Conservation (phyloP, 768 basidiomycete species). For the Lentinula raphanica region DNA sequence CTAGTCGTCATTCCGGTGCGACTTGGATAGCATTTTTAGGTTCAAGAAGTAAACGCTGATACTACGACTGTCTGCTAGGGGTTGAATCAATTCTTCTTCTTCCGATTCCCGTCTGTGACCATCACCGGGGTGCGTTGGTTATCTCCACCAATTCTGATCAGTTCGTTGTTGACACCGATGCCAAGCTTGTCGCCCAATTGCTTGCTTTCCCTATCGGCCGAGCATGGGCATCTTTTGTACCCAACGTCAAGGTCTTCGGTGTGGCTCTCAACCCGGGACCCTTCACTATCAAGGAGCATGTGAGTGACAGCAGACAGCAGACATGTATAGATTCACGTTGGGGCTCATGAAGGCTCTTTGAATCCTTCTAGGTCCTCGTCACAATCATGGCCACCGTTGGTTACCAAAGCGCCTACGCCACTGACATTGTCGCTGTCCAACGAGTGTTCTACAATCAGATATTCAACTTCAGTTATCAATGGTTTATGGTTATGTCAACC, state of each 20-base stretch:
- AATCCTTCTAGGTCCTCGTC: slow-evolving; percentile 38
- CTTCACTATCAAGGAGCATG: slow-evolving; percentile 74
- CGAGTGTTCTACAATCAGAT: slow-evolving; percentile 64
- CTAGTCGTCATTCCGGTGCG: slow-evolving; percentile 31
- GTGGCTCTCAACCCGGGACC: slow-evolving; percentile 58
- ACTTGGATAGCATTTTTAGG: background rate
- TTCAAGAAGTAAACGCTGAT: background rate
- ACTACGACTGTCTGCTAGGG: slow-evolving; percentile 19
- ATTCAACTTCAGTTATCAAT: slow-evolving; percentile 62
- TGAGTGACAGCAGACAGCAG: slow-evolving; percentile 26
- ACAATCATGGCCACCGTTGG: slow-evolving; percentile 46
- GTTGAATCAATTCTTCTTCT: slow-evolving; percentile 54
- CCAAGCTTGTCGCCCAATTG: slow-evolving; percentile 61
- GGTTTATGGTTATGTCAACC: slow-evolving; percentile 73
- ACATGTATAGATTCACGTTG: too few relatives aligned
- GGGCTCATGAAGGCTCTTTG: too few relatives aligned
- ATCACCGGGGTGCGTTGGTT: background rate
- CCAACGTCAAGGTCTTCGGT: slow-evolving; percentile 49
- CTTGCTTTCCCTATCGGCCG: slow-evolving; percentile 63
- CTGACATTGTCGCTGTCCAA: slow-evolving; percentile 74
- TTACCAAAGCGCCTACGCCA: slow-evolving; percentile 58
- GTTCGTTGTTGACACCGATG: background rate
- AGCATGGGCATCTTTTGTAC: slow-evolving; percentile 50
- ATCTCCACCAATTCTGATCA: background rate
- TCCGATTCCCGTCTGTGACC: slow-evolving; percentile 31